These are phyloP conservation scores for Tagetes patula DNA, from an alignment of 129 eudicot species.

Conservation along the genomic window DNA sequence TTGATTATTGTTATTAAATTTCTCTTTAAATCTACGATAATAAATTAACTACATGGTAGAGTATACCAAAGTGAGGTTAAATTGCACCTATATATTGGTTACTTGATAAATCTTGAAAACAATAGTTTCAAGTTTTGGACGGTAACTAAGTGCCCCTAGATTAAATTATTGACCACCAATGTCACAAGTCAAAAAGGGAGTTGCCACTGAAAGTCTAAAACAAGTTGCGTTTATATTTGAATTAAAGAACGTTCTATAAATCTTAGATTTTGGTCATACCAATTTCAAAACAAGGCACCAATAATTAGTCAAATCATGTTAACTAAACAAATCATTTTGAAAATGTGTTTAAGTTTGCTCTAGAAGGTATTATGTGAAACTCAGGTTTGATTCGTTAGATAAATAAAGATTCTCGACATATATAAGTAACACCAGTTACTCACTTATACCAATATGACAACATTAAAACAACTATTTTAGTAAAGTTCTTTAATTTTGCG, in stretches of 20 bases:
- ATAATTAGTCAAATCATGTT: background rate
- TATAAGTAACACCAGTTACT: no score
- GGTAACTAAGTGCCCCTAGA: background rate
- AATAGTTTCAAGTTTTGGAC: no score
- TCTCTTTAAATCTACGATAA: no score
- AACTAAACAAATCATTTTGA: background rate
- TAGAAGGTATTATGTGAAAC: background rate
- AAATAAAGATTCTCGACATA: background rate
- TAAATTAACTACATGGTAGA: no score
- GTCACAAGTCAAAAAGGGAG: background rate
- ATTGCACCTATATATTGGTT: no score
- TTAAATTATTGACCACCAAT: background rate
- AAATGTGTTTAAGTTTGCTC: background rate
- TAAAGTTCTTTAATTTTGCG: no score
- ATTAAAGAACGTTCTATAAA: background rate
- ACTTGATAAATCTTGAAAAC: no score
- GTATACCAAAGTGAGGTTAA: no score
- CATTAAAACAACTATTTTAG: no score
- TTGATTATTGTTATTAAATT: no score
- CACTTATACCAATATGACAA: no score
- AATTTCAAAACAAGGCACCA: background rate
- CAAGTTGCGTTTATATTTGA: background rate
- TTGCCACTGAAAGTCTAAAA: background rate
- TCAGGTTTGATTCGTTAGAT: background rate
- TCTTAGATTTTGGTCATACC: background rate